Percentiles rank a stretch among this genome's conserved stretches.
Conservation (phyloP, 2,329 filamentous ascomycete genomes). For the Hymenoscyphus albidus region DNA sequence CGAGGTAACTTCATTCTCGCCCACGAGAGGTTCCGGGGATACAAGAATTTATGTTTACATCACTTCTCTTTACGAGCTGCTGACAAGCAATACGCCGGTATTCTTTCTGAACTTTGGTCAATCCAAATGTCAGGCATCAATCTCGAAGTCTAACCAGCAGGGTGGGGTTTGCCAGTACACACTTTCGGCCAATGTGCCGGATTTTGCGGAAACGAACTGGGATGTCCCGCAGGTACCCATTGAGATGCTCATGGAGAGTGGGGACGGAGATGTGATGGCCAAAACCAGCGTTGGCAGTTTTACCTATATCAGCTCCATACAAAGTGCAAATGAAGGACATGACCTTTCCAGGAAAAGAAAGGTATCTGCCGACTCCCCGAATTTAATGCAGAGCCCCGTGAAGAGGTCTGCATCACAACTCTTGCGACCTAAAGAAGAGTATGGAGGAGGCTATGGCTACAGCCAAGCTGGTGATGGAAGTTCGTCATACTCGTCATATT, state of each 20-base stretch:
- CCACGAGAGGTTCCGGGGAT: conserved; percentile 63
- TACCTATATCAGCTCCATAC: conserved; percentile 50
- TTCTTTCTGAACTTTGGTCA: conserved; percentile 74
- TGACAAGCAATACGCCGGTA: conserved; percentile 51
- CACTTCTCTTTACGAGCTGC: conserved; percentile 70
- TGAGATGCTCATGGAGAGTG: conserved; percentile 56
- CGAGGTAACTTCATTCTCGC: conserved; percentile 66
- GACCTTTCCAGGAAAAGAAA: conserved; percentile 53
- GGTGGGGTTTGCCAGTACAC: conserved; percentile 64
- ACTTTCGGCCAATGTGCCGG: conserved; percentile 69
- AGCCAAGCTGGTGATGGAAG: conserved; percentile 42
- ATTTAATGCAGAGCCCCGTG: conserved; percentile 42
- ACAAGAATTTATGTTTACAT: conserved; percentile 72
- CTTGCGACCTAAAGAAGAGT: conserved; percentile 44
- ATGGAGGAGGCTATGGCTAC: conserved; percentile 52
- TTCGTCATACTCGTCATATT: conserved; percentile 47
- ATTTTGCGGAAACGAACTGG: conserved; percentile 53
- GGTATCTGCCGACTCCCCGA: conserved; percentile 47
- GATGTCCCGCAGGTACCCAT: conserved; percentile 54
- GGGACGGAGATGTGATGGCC: conserved; percentile 46
- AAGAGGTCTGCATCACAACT: conserved; percentile 47
- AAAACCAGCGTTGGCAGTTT: conserved; percentile 57
- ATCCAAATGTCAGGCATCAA: conserved; percentile 65
- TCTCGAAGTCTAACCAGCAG: conserved; percentile 58
- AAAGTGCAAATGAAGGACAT: conserved; percentile 35